These are phyloP conservation scores for Claviceps spartinae DNA, from an alignment of 2,329 filamentous ascomycete species.

Conservation along the genomic window DNA sequence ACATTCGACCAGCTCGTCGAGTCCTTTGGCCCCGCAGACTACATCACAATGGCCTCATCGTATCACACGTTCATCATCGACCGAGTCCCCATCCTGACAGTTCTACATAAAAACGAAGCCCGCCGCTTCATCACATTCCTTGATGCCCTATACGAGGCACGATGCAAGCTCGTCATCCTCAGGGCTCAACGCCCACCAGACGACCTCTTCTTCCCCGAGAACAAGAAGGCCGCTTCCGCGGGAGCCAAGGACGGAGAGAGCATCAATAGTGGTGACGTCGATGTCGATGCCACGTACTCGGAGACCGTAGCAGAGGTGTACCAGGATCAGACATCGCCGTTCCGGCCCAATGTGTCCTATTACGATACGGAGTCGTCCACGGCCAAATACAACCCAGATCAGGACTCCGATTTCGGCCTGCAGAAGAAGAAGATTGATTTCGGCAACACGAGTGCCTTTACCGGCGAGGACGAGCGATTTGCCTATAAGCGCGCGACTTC, in stretches of 20 bases:
- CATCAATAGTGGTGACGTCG: slow-evolving; percentile 16
- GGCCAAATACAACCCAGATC: slow-evolving; percentile 39
- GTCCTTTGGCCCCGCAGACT: slow-evolving; percentile 65
- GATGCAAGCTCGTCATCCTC: slow-evolving; percentile 55
- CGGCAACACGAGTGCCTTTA: slow-evolving; percentile 52
- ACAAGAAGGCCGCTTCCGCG: slow-evolving; percentile 10
- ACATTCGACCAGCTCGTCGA: slow-evolving; percentile 56
- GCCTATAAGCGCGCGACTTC: slow-evolving; percentile 66
- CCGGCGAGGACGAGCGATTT: slow-evolving; percentile 70
- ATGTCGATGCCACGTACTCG: slow-evolving; percentile 30
- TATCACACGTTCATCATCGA: slow-evolving; percentile 69
- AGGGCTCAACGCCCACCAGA: slow-evolving; percentile 56
- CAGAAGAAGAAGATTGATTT: slow-evolving; percentile 44
- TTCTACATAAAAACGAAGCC: slow-evolving; percentile 66
- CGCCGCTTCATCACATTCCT: slow-evolving; percentile 67
- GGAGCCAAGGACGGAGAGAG: slow-evolving; percentile 3
- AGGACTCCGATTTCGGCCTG: slow-evolving; percentile 41
- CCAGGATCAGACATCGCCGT: slow-evolving; percentile 63
- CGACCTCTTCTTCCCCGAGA: slow-evolving; percentile 63
- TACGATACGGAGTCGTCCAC: slow-evolving; percentile 38
- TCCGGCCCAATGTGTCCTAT: slow-evolving; percentile 63
- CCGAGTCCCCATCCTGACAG: slow-evolving; percentile 51
- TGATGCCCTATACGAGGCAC: slow-evolving; percentile 70
- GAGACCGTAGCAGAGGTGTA: slow-evolving; percentile 51
- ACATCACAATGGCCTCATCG: slow-evolving; percentile 65